These are phyloP conservation scores for Saccharomycopsis sp. DNA, from an alignment of 805 yeast species.

Conservation along the genomic window DNA sequence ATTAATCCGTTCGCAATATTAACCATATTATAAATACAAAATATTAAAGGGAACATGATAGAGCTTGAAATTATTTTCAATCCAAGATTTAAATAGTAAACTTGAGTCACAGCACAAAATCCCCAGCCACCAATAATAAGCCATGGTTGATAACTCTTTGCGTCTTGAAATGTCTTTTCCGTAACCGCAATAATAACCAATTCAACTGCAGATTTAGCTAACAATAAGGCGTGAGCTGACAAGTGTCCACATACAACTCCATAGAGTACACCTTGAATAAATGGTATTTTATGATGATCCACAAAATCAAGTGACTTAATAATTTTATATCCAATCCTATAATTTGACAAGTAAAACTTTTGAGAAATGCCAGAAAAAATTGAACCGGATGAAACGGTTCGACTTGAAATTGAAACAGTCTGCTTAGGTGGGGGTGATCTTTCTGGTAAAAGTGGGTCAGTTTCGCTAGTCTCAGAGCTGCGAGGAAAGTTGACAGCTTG, in stretches of 20 bases:
- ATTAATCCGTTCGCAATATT: slow-evolving; percentile 62
- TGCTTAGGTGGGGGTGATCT: background rate
- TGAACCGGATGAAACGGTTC: slow-evolving; percentile 29
- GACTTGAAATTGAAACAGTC: slow-evolving; percentile 24
- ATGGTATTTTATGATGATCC: slow-evolving; percentile 21
- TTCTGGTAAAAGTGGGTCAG: slow-evolving; percentile 3
- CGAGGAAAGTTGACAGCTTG: too few relatives aligned
- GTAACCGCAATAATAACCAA: slow-evolving; percentile 43
- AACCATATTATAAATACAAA: slow-evolving; percentile 70
- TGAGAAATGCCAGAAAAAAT: slow-evolving; percentile 39
- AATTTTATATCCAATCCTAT: slow-evolving; percentile 2
- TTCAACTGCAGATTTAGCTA: slow-evolving; percentile 82
- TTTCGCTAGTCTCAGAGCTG: slow-evolving; percentile 2
- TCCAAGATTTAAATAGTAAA: slow-evolving; percentile 69
- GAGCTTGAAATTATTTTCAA: slow-evolving; percentile 65
- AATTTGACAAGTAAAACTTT: slow-evolving; percentile 1
- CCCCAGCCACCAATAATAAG: slow-evolving; percentile 48
- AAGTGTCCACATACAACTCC: slow-evolving; percentile 70
- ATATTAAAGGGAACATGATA: slow-evolving; percentile 75
- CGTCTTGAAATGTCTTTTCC: slow-evolving; percentile 31
- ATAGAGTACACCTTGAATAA: slow-evolving; percentile 50
- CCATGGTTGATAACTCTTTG: slow-evolving; percentile 39
- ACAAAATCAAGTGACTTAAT: background rate
- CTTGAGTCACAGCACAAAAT: slow-evolving; percentile 60
- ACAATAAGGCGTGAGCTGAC: slow-evolving; percentile 77